phyloP scores from a whole-genome alignment of 352 stramenopile species.

The Globisporangium apiculatum region DNA sequence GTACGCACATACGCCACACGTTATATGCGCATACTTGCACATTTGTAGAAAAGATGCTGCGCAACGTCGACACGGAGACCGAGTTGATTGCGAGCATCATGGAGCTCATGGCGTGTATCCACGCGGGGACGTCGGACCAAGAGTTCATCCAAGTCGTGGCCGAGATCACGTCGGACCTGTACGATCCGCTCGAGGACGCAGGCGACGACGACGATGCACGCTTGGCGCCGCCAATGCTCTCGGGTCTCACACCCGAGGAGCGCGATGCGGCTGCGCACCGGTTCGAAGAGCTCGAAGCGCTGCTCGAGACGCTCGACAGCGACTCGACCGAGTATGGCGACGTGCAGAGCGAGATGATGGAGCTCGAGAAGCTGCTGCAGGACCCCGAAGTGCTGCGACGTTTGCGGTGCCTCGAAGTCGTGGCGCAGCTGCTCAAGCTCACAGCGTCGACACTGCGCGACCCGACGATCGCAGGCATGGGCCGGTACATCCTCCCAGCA shows the following conservation, averaged over 20 bases:
- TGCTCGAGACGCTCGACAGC: slow-evolving; percentile 44
- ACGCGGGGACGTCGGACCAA: slow-evolving; percentile 57
- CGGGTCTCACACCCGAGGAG: slow-evolving; percentile 43
- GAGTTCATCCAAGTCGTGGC: slow-evolving; percentile 75
- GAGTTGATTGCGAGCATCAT: slow-evolving; percentile 60
- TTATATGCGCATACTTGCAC: neutral
- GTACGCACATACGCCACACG: neutral
- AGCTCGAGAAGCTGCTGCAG: slow-evolving; percentile 58
- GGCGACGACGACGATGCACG: slow-evolving; percentile 11
- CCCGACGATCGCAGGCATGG: slow-evolving; percentile 55
- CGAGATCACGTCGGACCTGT: slow-evolving; percentile 74
- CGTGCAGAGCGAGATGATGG: slow-evolving; percentile 57
- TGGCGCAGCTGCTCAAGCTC: slow-evolving; percentile 64
- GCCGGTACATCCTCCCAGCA: slow-evolving; percentile 65
- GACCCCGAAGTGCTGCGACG: slow-evolving; percentile 63
- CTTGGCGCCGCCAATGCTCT: slow-evolving; percentile 14
- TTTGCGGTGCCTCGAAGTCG: slow-evolving; percentile 67
- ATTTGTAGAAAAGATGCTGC: slow-evolving; percentile 43
- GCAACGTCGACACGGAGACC: slow-evolving; percentile 46
- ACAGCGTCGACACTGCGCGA: slow-evolving; percentile 64
- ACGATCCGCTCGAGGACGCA: slow-evolving; percentile 52
- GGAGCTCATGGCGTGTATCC: slow-evolving; percentile 70
- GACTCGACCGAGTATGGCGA: slow-evolving; percentile 55
- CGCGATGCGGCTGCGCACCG: slow-evolving; percentile 37
- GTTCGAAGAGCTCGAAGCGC: slow-evolving; percentile 63